Conservation (phyloP, 1,139 yeast species). For the Williopsis jadinii region DNA sequence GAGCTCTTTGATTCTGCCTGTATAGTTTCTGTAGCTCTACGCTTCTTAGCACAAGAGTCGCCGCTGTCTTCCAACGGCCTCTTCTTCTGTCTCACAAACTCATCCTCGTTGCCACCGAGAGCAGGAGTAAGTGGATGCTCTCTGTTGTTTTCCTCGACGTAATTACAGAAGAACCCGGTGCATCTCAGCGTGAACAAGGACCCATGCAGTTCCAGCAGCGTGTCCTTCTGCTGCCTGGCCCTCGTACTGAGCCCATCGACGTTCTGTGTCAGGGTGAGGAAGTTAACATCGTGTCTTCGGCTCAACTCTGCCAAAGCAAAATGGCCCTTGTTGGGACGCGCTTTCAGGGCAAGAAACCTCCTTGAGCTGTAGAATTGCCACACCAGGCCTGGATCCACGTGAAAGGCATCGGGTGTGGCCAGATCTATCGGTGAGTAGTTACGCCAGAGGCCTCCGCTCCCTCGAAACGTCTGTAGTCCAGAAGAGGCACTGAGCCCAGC, state of each 20-base stretch:
- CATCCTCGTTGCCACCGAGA: slow-evolving; percentile 33
- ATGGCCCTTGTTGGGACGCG: slow-evolving; percentile 72
- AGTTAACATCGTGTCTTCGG: slow-evolving; percentile 25
- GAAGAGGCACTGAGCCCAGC: slow-evolving; percentile 79
- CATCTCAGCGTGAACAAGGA: slow-evolving; percentile 66
- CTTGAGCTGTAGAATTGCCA: slow-evolving; percentile 85
- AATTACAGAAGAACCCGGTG: slow-evolving; percentile 68
- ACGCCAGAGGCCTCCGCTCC: slow-evolving; percentile 72
- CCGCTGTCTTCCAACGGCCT: background rate
- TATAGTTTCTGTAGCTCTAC: slow-evolving; percentile 1
- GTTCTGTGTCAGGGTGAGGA: slow-evolving; percentile 71
- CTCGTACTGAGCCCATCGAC: slow-evolving; percentile 70
- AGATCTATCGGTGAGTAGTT: slow-evolving; percentile 73
- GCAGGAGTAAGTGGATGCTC: slow-evolving; percentile 59
- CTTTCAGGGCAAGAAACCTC: slow-evolving; percentile 54
- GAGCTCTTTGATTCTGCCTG: slow-evolving; percentile 4
- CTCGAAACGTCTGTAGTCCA: slow-evolving; percentile 70
- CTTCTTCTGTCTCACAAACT: slow-evolving; percentile 2
- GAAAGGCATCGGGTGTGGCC: slow-evolving; percentile 88
- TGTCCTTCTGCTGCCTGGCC: slow-evolving; percentile 49
- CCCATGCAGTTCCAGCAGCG: slow-evolving; percentile 69
- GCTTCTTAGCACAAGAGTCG: background rate
- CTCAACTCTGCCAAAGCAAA: slow-evolving; percentile 55
- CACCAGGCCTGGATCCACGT: slow-evolving; percentile 73
- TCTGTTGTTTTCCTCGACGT: slow-evolving; percentile 43